These are phyloP conservation scores for Dioszegia crocea DNA, from an alignment of 768 basidiomycete species.

Conservation along the genomic window DNA sequence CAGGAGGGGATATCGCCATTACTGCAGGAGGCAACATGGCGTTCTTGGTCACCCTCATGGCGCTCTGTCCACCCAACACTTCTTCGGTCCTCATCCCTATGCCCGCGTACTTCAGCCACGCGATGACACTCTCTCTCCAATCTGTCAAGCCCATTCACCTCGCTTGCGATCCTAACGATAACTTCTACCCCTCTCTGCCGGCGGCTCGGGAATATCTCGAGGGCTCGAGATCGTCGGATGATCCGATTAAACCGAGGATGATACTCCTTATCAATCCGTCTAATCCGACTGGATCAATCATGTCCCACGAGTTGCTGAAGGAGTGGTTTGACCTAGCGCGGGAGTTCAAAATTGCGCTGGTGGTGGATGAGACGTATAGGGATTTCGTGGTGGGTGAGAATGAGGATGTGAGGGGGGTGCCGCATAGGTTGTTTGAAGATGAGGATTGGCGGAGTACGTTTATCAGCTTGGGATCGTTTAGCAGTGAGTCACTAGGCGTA, in stretches of 20 bases:
- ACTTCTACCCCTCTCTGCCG: slow-evolving; percentile 61
- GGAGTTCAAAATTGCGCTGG: slow-evolving; percentile 59
- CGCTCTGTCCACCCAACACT: slow-evolving; percentile 61
- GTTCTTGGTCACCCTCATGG: slow-evolving; percentile 62
- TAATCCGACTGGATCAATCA: slow-evolving; percentile 63
- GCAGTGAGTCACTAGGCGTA: slow-evolving; percentile 57
- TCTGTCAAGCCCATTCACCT: slow-evolving; percentile 61
- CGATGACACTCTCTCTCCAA: slow-evolving; percentile 65
- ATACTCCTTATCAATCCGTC: slow-evolving; percentile 61
- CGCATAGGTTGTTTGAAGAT: slow-evolving; percentile 45
- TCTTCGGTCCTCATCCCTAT: slow-evolving; percentile 65
- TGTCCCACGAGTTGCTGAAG: slow-evolving; percentile 58
- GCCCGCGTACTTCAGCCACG: slow-evolving; percentile 57
- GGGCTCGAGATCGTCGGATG: slow-evolving; percentile 44
- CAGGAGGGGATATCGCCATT: slow-evolving; percentile 60
- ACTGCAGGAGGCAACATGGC: slow-evolving; percentile 72
- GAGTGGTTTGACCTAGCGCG: slow-evolving; percentile 62
- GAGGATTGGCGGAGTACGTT: slow-evolving; percentile 61
- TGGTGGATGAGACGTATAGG: slow-evolving; percentile 85
- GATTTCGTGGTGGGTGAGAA: slow-evolving; percentile 58
- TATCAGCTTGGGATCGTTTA: slow-evolving; percentile 73
- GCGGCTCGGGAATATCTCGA: slow-evolving; percentile 37
- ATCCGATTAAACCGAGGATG: slow-evolving; percentile 53
- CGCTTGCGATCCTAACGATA: slow-evolving; percentile 55
- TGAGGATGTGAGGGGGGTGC: slow-evolving; percentile 24